phyloP scores from a whole-genome alignment of 305 asterid genomes.

The Ruellia speciosa region DNA sequence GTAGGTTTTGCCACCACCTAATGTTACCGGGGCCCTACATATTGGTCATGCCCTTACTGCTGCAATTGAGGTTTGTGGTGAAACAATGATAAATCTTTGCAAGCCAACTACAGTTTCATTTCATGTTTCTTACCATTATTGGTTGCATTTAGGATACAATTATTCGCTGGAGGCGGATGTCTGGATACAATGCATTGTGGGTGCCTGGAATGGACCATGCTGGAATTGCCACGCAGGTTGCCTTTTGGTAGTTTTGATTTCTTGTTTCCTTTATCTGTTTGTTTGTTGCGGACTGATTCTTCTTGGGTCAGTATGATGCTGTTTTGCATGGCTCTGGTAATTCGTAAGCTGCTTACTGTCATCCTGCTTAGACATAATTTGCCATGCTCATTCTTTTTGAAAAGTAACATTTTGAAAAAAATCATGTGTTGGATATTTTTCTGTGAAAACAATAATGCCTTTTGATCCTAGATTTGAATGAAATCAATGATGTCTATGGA shows the following conservation, averaged over 20 bases:
- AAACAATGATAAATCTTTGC: slow-evolving; percentile 15
- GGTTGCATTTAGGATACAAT: slow-evolving; percentile 63
- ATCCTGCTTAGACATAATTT: slow-evolving; percentile 6
- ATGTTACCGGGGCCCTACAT: slow-evolving; percentile 93
- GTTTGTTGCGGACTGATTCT: slow-evolving; percentile 3
- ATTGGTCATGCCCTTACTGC: slow-evolving; percentile 97
- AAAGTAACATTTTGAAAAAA: too few species aligned
- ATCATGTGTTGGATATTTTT: too few species aligned
- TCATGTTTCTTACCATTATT: slow-evolving; percentile 18
- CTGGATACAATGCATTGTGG: slow-evolving; percentile 90
- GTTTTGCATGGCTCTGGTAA: slow-evolving; percentile 5
- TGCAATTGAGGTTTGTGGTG: slow-evolving; percentile 64
- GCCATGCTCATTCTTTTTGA: background rate
- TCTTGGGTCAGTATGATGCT: slow-evolving; percentile 11
- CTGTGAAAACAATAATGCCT: too few species aligned
- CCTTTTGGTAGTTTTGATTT: background rate
- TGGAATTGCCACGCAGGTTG: slow-evolving; percentile 96
- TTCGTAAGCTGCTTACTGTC: background rate
- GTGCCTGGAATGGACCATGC: slow-evolving; percentile 99
- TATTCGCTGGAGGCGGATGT: slow-evolving; percentile 93
- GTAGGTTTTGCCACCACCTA: slow-evolving; percentile 93
- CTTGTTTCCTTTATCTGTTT: slow-evolving; percentile 9
- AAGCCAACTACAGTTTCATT: slow-evolving; percentile 12
- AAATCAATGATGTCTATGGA: background rate
- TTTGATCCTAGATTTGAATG: too few species aligned